Evolutionary conservation across 192 early-diverging fungal genomes (phyloP).

Genomic region (Umbelopsis sp.): DNA sequence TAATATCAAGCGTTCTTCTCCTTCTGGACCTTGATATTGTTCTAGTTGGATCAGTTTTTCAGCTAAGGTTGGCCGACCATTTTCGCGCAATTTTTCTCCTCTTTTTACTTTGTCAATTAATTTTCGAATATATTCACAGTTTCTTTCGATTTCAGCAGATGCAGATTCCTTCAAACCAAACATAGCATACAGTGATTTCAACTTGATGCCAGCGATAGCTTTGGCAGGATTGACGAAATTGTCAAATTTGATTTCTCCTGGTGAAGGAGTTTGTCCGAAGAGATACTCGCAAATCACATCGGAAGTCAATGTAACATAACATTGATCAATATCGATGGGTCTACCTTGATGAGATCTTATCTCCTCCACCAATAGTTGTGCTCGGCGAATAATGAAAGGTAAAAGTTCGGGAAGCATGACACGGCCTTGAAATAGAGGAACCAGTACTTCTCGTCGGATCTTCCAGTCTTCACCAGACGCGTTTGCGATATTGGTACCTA

Average conservation of each 20-base stretch:
- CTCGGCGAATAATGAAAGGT: neutral
- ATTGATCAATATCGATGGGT: neutral
- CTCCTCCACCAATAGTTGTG: neutral
- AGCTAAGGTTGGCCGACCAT: neutral
- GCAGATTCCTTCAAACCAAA: neutral
- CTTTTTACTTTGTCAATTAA: neutral
- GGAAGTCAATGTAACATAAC: neutral
- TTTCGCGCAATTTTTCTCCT: neutral
- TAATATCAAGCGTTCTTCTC: conserved; percentile 21
- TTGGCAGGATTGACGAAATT: neutral
- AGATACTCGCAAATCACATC: conserved; percentile 26
- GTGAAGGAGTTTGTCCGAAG: conserved; percentile 1
- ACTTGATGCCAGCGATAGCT: neutral
- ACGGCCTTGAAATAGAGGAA: conserved; percentile 20
- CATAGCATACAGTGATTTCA: neutral
- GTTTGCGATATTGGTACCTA: neutral
- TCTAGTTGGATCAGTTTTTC: neutral
- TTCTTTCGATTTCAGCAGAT: neutral
- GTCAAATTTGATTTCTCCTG: neutral
- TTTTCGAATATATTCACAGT: neutral
- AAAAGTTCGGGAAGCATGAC: neutral
- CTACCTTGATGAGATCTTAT: neutral
- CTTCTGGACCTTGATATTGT: neutral
- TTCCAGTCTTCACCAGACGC: conserved; percentile 14
- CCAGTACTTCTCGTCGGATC: conserved; percentile 5